Base-by-base conservation (phyloP, 805 yeast genomes). In the Starmerella asiatica region DNA sequence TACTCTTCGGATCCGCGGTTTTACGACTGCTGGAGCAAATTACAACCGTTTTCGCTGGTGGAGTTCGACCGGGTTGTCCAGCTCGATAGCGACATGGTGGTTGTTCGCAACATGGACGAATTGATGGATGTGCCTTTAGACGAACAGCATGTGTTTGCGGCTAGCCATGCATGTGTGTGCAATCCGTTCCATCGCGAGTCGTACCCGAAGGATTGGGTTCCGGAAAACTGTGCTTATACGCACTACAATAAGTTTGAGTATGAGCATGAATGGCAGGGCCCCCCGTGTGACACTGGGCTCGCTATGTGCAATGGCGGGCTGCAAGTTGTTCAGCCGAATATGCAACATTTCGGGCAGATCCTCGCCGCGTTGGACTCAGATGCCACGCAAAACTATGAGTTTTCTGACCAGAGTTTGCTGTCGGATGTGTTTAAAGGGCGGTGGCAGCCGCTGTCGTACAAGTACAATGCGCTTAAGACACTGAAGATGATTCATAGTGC, bases 121-220 rank as follows among this genome's bases (percentile, higher is more conserved):
- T 56, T 74, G 32, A 68, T 74, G 68, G 68, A 66, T 6, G 36
- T 71, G 16, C 62, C 62, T 8, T 52, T 73, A 35, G 50, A 58
- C 36, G 53, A 51, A 3, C 47, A 52, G 8, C 50, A 52, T 2
- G 65, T 60, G 3, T 72, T 74, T 56, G 79, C 76, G 0, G 76
- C 78, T 0, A 54, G 70, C 9, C 73, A 73, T 46, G 78, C 79
- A 3, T 73, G 79, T 55, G 75, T 71, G 18, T 73, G 79, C 56
- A 73, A 73, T 47, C 79, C 79, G 4, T 60, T 65, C 55, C 52
- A 63, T 17, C 64, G 67, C 44, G 46, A 62, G 1, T 75, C 73
- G 51, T 73, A 73, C 43, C 79, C 79, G 14, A 44, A 52, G 34
- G 62, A 70, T 45, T 73, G 79, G 79, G 46, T 60, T 8, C 58